Base-by-base conservation (phyloP, 495 filamentous ascomycete genomes). In the Podospora anserina region DNA sequence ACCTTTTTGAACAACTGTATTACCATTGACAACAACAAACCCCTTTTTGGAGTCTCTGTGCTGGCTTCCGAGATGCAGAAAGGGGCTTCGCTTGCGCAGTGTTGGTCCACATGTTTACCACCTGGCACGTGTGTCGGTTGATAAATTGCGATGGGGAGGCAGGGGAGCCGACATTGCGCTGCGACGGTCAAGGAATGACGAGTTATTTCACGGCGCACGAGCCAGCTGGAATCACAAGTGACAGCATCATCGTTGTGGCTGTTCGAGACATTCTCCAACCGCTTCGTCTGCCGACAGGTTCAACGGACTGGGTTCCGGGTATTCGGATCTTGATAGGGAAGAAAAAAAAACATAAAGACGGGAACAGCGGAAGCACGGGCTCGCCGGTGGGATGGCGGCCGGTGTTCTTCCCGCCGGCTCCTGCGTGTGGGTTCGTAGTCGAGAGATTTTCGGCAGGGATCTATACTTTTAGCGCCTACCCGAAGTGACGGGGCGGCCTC, bases 371-470 rank as follows among this genome's bases (percentile, higher is more conserved):
- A 26, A 58, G 55, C n/a, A 58, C 55, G 55, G 55, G 23, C 23
- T 20, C n/a, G n/a, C n/a, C n/a, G 55, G 55, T 61, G 34, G 56
- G 61, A 56, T 61, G 55, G 55, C 60, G 55, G 55, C 60, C 39
- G 63, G 63, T 53, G 28, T 5, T 5, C 63, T 28, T 58, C 55
- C 55, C 23, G 55, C n/a, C 11, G 55, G 19, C 55, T 20, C 20
- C 6, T 19, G 19, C 23, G 39, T 49, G 39, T 32, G 4, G 30
- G 30, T 32, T 32, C 15, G 9, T 49, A 49, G 39, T 6, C 39
- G 39, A 49, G 39, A 49, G 61, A 63, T 63, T 63, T 63, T 32
- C 69, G 57, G 16, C 65, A 62, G 62, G 69, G 69, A 70, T 70
- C 16, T n/a, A 32, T 26, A 26, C 30, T 26, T 30, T 32, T 63